Percentiles rank a stretch among this genome's conserved stretches.
Conservation (phyloP, 2,329 filamentous ascomycete genomes). For the Thelonectria blattea region DNA sequence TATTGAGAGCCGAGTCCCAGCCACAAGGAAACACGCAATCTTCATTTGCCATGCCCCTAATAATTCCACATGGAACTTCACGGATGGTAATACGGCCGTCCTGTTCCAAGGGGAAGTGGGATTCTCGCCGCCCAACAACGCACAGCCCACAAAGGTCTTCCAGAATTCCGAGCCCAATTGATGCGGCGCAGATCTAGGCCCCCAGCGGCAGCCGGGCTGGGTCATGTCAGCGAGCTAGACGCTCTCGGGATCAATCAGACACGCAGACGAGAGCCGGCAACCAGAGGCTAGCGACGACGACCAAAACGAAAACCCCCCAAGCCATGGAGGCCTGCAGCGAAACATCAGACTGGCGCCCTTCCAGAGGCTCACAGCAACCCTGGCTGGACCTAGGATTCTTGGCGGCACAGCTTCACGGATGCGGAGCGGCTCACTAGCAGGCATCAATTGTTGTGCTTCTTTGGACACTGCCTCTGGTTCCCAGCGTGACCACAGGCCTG, state of each 20-base stretch:
- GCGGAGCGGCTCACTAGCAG: slow-evolving; percentile 5
- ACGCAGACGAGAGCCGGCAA: not conserved
- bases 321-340: slow-evolving; percentile 5
- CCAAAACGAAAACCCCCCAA: not conserved
- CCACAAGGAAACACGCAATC: slow-evolving; percentile 28
- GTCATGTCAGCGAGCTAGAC: slow-evolving; percentile 16
- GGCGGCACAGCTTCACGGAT: slow-evolving; percentile 3
- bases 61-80: slow-evolving; percentile 1
- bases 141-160: slow-evolving; percentile 12
- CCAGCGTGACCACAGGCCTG: slow-evolving; percentile 10
- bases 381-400: slow-evolving; percentile 4
- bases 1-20: slow-evolving; percentile 21
- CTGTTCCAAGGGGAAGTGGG: not conserved
- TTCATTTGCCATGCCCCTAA: slow-evolving; percentile 18
- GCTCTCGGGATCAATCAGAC: not conserved
- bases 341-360: not conserved
- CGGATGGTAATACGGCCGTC: slow-evolving; percentile 1
- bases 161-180: slow-evolving; percentile 3
- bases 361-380: not conserved
- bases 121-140: slow-evolving; percentile 10
- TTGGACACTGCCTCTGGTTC: slow-evolving; percentile 20
- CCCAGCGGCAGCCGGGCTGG: not conserved
- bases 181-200: slow-evolving; percentile 4
- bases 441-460: slow-evolving; percentile 6
- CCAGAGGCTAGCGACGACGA: slow-evolving; percentile 1